These are phyloP conservation scores for Fusarium bactridioides DNA, from an alignment of 2,329 filamentous ascomycete species.

Conservation along the genomic window DNA sequence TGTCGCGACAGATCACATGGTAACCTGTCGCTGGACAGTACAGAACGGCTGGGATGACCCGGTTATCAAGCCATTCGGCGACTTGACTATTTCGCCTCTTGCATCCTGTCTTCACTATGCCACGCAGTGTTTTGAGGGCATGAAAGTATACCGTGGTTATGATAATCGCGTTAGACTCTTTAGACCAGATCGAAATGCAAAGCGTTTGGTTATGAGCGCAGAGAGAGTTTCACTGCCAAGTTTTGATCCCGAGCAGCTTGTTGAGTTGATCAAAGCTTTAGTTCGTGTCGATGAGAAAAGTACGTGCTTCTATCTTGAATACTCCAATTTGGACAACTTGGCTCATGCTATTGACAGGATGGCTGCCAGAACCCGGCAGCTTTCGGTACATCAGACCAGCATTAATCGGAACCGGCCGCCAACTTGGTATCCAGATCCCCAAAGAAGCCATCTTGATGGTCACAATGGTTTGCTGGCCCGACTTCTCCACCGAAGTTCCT, in stretches of 20 bases:
- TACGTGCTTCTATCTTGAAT: background rate
- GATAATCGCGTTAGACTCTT: background rate
- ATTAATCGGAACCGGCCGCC: background rate
- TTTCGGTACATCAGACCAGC: background rate
- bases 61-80: background rate
- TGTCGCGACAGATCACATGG: background rate
- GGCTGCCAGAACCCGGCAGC: background rate
- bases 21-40: background rate
- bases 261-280: background rate
- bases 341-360: background rate
- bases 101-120: background rate
- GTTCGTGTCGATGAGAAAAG: background rate
- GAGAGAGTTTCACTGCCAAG: background rate
- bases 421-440: background rate
- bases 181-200: background rate
- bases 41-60: background rate
- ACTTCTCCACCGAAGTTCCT: background rate
- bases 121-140: background rate
- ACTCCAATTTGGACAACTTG: accelerated
- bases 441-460: background rate
- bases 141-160: background rate
- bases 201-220: background rate
- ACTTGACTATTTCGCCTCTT: background rate
- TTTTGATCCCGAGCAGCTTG: background rate
- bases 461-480: background rate